phyloP scores from a whole-genome alignment of 176 grass and related monocot species.

The Coix lacrymajobi region DNA sequence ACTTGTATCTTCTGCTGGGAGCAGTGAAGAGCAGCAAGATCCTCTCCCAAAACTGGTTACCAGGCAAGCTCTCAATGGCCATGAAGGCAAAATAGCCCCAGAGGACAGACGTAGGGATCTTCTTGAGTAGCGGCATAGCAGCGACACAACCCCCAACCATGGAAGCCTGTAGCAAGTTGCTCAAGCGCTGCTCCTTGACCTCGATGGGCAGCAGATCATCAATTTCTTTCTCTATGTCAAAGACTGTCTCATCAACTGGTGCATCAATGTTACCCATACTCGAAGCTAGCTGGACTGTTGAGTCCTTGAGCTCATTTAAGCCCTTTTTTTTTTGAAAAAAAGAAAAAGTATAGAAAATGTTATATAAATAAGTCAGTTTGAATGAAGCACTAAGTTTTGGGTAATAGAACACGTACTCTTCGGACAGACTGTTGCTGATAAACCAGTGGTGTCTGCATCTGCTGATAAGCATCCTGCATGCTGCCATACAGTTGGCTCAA shows the following conservation, averaged over 20 bases:
- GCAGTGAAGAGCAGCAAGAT: conserved; percentile 94
- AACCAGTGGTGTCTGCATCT: conserved; percentile 92
- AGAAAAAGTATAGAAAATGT: neutral
- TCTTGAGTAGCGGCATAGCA: conserved; percentile 92
- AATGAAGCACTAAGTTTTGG: neutral
- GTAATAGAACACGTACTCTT: conserved; percentile 36
- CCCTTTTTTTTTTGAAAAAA: conserved; percentile 32
- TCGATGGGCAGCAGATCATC: conserved; percentile 92
- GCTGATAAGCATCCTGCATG: conserved; percentile 87
- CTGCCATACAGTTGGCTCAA: conserved; percentile 83
- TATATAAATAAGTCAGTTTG: neutral
- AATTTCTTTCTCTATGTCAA: conserved; percentile 95
- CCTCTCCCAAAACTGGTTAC: conserved; percentile 98
- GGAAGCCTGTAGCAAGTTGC: conserved; percentile 73
- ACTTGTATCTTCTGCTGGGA: conserved; percentile 97
- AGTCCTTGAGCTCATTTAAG: conserved; percentile 88
- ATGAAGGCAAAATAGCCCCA: conserved; percentile 99
- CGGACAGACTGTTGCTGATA: conserved; percentile 47
- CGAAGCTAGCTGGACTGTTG: conserved; percentile 79
- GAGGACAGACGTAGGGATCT: conserved; percentile 90
- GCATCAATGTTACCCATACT: conserved; percentile 88
- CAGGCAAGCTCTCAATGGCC: conserved; percentile 97
- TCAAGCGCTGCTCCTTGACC: conserved; percentile 90
- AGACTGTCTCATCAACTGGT: conserved; percentile 76
- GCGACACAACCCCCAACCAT: conserved; percentile 80